These are phyloP conservation scores for Scheffersomyces parashehatae DNA, from an alignment of 1,139 yeast genomes.

Conservation along the genomic window DNA sequence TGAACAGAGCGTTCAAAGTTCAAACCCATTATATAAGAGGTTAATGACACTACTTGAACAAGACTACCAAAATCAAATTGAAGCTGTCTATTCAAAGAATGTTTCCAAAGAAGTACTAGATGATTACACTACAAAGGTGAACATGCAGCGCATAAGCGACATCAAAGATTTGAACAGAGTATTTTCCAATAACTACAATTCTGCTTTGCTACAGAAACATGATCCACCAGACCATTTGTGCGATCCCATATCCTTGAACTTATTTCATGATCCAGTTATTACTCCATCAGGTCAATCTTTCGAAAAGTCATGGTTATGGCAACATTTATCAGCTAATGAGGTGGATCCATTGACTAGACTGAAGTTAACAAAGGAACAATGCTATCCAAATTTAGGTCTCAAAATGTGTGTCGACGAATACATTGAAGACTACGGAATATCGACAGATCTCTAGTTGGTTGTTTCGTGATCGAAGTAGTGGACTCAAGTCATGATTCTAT, in stretches of 20 bases:
- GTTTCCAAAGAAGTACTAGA: conserved; percentile 15
- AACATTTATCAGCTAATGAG: conserved; percentile 33
- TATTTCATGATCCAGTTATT: conserved; percentile 48
- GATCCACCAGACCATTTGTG: conserved; percentile 45
- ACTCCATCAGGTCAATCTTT: conserved; percentile 51
- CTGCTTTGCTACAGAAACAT: conserved; percentile 5
- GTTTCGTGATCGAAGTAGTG: neutral
- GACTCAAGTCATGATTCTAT: too few relatives aligned
- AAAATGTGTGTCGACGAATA: conserved; percentile 14
- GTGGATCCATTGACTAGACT: conserved; percentile 39
- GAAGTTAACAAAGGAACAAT: conserved; percentile 16
- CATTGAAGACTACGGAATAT: neutral
- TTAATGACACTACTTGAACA: conserved; percentile 21
- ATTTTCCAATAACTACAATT: conserved; percentile 23
- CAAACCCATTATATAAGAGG: conserved; percentile 25
- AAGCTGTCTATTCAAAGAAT: conserved; percentile 9
- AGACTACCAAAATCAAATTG: conserved; percentile 17
- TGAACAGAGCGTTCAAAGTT: conserved; percentile 17
- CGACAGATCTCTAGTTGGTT: neutral
- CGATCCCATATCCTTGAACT: conserved; percentile 49
- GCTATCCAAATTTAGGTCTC: conserved; percentile 19
- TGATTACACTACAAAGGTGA: conserved; percentile 19
- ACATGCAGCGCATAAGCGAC: conserved; percentile 21
- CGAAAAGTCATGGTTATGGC: conserved; percentile 41
- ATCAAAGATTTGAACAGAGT: conserved; percentile 20